A percentile compares a stretch with the other conserved stretches of the same genome.
Conservation (phyloP, 2,329 filamentous ascomycete species). For the Fusarium sp. region DNA sequence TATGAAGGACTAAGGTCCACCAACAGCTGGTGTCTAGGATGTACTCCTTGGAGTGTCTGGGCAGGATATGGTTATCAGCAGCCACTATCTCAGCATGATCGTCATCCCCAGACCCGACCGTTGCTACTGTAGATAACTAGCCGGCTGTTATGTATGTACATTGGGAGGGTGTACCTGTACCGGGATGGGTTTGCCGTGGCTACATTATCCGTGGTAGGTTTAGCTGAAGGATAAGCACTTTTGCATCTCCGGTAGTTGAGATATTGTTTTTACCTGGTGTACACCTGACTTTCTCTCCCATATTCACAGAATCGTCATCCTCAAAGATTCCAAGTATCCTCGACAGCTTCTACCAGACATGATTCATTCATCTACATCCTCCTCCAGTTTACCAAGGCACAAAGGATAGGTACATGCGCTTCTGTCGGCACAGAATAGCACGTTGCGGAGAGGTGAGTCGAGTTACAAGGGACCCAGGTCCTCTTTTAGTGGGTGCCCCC, state of each 20-base stretch:
- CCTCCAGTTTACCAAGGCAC: not conserved
- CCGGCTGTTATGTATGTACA: constrained; percentile 5
- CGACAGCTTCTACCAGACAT: not conserved
- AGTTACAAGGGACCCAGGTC: constrained; percentile 25
- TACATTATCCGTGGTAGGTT: constrained; percentile 25
- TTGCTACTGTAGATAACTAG: constrained; percentile 40
- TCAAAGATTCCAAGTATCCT: not conserved
- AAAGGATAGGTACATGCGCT: constrained; percentile 4
- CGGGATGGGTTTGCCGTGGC: constrained; percentile 40
- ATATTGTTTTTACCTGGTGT: not conserved
- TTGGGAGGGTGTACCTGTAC: not conserved
- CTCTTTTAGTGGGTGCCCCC: constrained; percentile 27
- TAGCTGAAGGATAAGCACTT: constrained; percentile 9
- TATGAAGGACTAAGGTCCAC: not conserved
- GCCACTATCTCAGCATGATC: constrained; percentile 37
- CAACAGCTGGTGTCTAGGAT: not conserved
- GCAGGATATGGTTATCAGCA: constrained; percentile 19
- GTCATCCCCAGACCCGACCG: constrained; percentile 38
- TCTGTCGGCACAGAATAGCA: constrained; percentile 20
- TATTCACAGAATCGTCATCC: not conserved
- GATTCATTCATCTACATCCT: not conserved
- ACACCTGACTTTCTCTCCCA: not conserved
- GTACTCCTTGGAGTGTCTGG: not conserved
- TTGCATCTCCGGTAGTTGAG: constrained; percentile 31
- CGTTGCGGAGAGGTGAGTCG: constrained; percentile 28